Base-by-base conservation (phyloP, 495 filamentous ascomycete species). In the Penicillium maclennaniae region DNA sequence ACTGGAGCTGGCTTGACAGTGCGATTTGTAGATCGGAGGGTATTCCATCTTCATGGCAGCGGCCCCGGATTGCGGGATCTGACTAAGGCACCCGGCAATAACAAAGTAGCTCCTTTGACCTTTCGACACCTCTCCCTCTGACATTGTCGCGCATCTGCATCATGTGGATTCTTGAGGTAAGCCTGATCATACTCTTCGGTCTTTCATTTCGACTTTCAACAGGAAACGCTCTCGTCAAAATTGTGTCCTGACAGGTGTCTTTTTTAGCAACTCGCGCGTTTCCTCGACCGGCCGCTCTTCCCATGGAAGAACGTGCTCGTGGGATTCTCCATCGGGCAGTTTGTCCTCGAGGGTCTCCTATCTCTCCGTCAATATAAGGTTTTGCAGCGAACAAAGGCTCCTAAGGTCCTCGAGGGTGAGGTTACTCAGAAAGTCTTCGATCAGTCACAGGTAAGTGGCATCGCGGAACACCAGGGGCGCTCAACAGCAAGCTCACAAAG, bases 251-350 rank as follows among this genome's bases (percentile, higher is more conserved):
- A 62, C 39, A 16, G 12, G 56, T 60, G 47, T 38, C 48, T 12
- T 37, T 39, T 55, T 55, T 67, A 96, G 92, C 86, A 89, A 76
- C 83, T 97, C 52, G 88, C 90, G 60, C 80, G 83, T 69, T 82
- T 85, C 66, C 85, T 97, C 43, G 95, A 98, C 78, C 84, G 88
- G 60, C 92, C 93, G 47, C 75, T 86, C 58, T 93, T 97, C 75
- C 92, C 95, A 47, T 98, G 93, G 93, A 98, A 97, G 85, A 85
- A 81, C 65, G 83, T 98, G 53, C 89, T 98, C 61, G 83, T 97
- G 50, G 88, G 90, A 49, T 97, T 98, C 74, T 92, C 91, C 10
- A 56, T 96, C 54, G 87, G 83, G 42, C 91, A 98, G 66, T 97
- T 87, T 66, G 65, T 88, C 43, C 86, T 98, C 58, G 93, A 97